Evolutionary conservation across 345 rosid species (phyloP), one percentile per base, ranked within the genome.

Genomic region (Alliaria petiolata): DNA sequence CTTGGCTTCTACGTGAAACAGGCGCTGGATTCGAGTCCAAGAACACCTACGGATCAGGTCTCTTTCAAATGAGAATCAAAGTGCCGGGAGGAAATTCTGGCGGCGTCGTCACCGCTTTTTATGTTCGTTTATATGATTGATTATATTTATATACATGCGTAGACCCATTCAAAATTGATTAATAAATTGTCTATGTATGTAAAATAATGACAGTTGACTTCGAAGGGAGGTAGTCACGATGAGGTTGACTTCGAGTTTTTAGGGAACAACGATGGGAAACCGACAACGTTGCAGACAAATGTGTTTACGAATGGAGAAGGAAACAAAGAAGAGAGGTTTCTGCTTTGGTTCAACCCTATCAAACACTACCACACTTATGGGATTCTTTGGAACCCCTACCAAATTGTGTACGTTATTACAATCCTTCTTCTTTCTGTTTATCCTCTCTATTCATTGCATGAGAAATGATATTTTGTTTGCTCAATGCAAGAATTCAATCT

Each of bases 191-290:
- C 10, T 19, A 7, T 40, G 15, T n/a, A 20, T 58, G 26, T 71
- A 17, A 20, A 22, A 7, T 44, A 28, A 63, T 36, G 13, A 64
- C 62, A 70, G 72, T 70, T 76, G 44, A 82, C 69, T 45, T 89
- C 98, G 1, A 45, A 64, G 5, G 83, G 80, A 14, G 44, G 63
- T 13, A 43, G 52, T 59, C 95, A 79, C 12, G 92, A 88, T 39
- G 96, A 92, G 79, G 38, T 88, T 20, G 98, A 89, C 76, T 84
- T 89, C 12, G 92, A 92, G 77, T 92, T 92, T 56, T 61, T 86
- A 30, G 98, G 98, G 5, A 86, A 85, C 62, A 77, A 58, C 52
- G 78, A 84, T 76, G 92, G 90, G 25, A 81, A 69, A 66, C 89
- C 92, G 1, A 49, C 75, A 42, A 64, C 74, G 13, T 67, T 89